phyloP scores from a whole-genome alignment of 1,284 basidiomycete genomes.

The Cryptococcus sp. region DNA sequence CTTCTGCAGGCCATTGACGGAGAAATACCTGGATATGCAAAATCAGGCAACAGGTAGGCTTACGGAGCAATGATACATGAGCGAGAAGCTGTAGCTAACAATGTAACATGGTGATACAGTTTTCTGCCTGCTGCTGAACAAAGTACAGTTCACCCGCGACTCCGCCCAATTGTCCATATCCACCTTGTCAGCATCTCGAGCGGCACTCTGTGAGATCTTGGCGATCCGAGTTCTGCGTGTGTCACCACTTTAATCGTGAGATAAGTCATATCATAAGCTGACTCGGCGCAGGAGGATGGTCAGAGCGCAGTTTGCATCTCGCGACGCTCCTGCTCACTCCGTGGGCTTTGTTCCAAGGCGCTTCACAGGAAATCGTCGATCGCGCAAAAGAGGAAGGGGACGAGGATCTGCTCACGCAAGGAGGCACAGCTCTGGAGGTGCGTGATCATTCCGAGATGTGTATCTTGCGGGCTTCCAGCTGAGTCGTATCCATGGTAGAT shows the following conservation, averaged over 20 bases:
- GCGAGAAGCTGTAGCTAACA: background rate
- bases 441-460: slow-evolving; percentile 1
- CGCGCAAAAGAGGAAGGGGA: slow-evolving; percentile 67
- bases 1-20: slow-evolving; percentile 43
- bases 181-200: slow-evolving; percentile 72
- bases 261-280: too few relatives aligned
- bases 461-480: background rate
- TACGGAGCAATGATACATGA: background rate
- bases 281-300: slow-evolving; percentile 59
- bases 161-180: slow-evolving; percentile 60
- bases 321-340: slow-evolving; percentile 78
- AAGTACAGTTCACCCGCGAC: slow-evolving; percentile 76
- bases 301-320: slow-evolving; percentile 72
- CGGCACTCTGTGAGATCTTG: slow-evolving; percentile 82
- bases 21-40: slow-evolving; percentile 48
- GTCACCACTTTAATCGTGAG: slow-evolving; percentile 23
- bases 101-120: slow-evolving; percentile 51
- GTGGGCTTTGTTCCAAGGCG: slow-evolving; percentile 84
- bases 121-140: slow-evolving; percentile 86
- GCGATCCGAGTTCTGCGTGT: slow-evolving; percentile 74
- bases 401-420: slow-evolving; percentile 69
- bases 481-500: slow-evolving; percentile 54
- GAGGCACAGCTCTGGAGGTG: slow-evolving; percentile 82
- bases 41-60: slow-evolving; percentile 50
- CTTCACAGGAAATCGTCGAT: slow-evolving; percentile 64